Evolutionary conservation across 116 monocot species (phyloP).

Genomic region (Posidonia oceanica): DNA sequence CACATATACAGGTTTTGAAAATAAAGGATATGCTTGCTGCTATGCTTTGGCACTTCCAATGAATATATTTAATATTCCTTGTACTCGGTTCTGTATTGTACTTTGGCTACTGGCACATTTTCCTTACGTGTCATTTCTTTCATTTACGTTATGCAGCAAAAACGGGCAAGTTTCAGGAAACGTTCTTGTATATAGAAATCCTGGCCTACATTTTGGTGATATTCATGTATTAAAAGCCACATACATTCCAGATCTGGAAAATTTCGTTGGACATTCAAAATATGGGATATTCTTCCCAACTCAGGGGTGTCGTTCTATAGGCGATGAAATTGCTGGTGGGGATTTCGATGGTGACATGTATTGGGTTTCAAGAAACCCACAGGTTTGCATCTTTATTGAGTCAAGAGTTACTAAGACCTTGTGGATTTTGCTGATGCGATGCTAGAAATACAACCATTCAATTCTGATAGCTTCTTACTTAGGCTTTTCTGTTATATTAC

Average conservation of each 20-base stretch:
- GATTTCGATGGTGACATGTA: conserved; percentile 83
- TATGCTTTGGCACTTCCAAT: no score
- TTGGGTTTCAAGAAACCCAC: conserved; percentile 64
- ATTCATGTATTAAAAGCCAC: conserved; percentile 50
- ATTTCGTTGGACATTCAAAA: conserved; percentile 51
- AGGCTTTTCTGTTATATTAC: no score
- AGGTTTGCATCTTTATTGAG: conserved; percentile 20
- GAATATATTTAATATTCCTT: no score
- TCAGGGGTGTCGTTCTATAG: conserved; percentile 45
- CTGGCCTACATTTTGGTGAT: conserved; percentile 69
- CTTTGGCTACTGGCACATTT: not conserved
- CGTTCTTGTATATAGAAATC: conserved; percentile 71
- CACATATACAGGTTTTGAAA: no score
- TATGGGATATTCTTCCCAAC: conserved; percentile 67
- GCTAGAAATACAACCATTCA: not conserved
- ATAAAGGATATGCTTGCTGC: no score
- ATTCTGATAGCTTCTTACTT: not conserved
- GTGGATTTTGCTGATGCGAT: not conserved
- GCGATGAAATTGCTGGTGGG: conserved; percentile 75
- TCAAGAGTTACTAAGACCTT: not conserved
- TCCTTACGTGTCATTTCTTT: not conserved
- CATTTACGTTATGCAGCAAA: conserved; percentile 22
- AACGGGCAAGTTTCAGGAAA: conserved; percentile 66
- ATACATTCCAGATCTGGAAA: conserved; percentile 39
- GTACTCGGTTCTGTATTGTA: no score